Conservation (phyloP, 2,329 filamentous ascomycete species). For the Colletotrichum melonis region DNA sequence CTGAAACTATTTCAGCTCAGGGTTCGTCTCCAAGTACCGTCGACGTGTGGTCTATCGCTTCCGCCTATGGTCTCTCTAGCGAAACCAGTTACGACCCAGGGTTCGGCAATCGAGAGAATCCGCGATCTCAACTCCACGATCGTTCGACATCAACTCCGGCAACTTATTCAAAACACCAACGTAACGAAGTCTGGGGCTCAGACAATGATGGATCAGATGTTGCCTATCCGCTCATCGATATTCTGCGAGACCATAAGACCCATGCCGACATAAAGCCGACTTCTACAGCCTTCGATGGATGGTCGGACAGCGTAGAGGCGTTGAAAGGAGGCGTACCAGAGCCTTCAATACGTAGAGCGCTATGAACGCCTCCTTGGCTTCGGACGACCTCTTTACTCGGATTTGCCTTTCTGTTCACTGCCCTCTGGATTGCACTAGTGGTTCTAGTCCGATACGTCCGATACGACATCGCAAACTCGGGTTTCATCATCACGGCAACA, state of each 20-base stretch:
- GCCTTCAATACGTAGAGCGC: background rate
- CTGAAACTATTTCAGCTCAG: background rate
- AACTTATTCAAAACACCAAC: background rate
- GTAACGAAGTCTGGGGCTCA: background rate
- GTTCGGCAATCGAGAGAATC: background rate
- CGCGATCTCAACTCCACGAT: background rate
- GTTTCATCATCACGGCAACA: background rate
- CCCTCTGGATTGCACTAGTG: background rate
- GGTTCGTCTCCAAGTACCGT: background rate
- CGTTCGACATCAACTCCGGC: background rate
- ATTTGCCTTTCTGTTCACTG: background rate
- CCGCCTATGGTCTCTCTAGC: background rate
- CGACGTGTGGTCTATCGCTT: background rate
- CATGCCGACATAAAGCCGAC: background rate
- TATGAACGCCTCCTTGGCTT: background rate
- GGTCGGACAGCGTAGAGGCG: background rate
- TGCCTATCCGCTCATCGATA: background rate
- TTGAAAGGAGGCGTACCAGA: background rate
- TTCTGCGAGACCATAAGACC: background rate
- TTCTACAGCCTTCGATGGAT: background rate
- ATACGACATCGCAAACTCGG: background rate
- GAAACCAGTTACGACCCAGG: background rate
- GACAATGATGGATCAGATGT: background rate
- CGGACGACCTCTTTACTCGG: background rate
- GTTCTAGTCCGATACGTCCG: background rate